These are phyloP conservation scores for Anethum foeniculum DNA, from an alignment of 140 eudicot genomes.

Conservation along the genomic window DNA sequence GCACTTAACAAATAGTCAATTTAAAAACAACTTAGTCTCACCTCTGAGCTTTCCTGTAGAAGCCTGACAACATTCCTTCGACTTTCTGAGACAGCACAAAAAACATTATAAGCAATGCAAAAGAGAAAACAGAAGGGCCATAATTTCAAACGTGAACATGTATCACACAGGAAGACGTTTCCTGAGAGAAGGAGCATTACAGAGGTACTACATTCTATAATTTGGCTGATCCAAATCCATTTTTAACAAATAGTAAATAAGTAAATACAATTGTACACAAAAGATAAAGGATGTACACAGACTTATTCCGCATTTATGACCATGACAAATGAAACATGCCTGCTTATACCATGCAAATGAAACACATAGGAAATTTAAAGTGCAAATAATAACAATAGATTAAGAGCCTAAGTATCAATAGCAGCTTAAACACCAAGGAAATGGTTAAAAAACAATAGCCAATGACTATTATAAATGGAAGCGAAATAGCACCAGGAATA, in stretches of 20 bases:
- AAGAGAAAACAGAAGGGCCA: neutral
- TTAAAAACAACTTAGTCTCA: slow-evolving; percentile 3
- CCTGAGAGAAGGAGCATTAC: neutral
- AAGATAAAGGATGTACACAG: neutral
- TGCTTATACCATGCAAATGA: neutral
- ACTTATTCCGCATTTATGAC: neutral
- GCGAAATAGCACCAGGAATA: slow-evolving; percentile 26
- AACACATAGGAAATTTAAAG: neutral
- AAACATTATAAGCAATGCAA: neutral
- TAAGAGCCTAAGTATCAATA: neutral
- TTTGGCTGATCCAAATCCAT: neutral
- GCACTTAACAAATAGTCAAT: neutral
- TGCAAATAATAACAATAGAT: neutral
- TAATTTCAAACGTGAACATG: neutral
- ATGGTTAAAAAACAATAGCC: neutral
- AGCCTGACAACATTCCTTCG: slow-evolving; percentile 37
- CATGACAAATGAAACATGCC: neutral
- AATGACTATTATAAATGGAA: neutral
- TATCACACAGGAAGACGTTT: neutral
- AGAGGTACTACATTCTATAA: neutral
- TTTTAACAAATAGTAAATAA: neutral
- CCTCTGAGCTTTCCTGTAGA: slow-evolving; percentile 43
- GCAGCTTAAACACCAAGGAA: neutral
- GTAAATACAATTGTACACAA: neutral
- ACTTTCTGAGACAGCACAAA: slow-evolving; percentile 12